Conservation (phyloP, 2,329 filamentous ascomycete genomes). For the Nectriaceae sp. region DNA sequence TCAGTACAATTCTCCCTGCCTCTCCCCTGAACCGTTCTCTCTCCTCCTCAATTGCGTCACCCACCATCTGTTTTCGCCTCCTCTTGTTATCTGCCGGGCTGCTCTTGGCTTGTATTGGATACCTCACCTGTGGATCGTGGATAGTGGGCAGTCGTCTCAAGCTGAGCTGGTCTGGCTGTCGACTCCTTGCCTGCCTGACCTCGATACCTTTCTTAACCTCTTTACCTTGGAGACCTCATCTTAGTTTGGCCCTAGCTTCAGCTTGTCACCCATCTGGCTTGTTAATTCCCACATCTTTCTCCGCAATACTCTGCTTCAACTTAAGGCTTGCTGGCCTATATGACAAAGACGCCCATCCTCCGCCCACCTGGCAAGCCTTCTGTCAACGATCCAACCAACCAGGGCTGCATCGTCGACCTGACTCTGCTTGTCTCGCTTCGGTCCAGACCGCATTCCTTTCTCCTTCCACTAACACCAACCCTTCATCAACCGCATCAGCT, state of each 20-base stretch:
- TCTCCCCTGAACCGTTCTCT: neutral
- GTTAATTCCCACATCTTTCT: neutral
- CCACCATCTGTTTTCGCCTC: neutral
- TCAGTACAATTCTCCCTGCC: neutral
- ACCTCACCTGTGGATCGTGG: neutral
- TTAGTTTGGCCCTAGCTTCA: neutral
- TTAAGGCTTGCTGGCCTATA: neutral
- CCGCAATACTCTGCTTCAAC: neutral
- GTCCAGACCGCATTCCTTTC: neutral
- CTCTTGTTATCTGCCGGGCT: neutral
- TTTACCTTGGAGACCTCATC: neutral
- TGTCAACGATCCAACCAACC: neutral
- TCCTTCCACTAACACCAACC: neutral
- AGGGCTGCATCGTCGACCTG: neutral
- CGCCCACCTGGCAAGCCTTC: neutral
- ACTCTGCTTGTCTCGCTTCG: neutral
- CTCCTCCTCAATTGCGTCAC: neutral
- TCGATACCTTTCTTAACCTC: neutral
- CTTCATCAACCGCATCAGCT: too few relatives aligned
- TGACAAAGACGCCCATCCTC: neutral
- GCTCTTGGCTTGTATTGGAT: neutral
- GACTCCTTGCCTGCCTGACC: neutral
- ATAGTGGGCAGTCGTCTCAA: neutral
- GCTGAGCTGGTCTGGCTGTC: neutral
- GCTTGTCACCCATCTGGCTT: neutral